Conservation (phyloP, 371 early-diverging fungal species). For the Smittium culicis region DNA sequence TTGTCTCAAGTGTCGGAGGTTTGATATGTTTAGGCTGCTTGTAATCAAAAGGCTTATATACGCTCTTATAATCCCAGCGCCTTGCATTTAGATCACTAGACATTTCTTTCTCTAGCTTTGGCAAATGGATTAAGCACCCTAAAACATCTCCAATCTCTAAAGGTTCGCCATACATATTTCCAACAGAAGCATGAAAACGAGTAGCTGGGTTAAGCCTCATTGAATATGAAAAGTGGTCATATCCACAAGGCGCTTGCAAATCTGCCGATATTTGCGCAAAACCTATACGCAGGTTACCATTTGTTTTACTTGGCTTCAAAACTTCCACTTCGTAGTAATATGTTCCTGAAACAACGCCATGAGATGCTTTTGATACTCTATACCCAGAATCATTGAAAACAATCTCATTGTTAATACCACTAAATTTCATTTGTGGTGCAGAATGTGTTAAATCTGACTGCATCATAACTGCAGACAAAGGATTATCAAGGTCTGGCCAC, state of each 20-base stretch:
- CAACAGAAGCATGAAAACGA: constrained; percentile 40
- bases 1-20: too few species aligned
- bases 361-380: constrained; percentile 54
- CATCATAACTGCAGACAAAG: constrained; percentile 31
- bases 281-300: constrained; percentile 41
- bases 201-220: constrained; percentile 41
- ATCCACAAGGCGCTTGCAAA: constrained; percentile 56
- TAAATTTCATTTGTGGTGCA: constrained; percentile 42
- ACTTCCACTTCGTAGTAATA: constrained; percentile 52
- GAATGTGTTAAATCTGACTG: constrained; percentile 42
- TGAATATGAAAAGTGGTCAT: constrained; percentile 50
- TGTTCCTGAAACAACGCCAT: constrained; percentile 49
- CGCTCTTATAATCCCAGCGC: constrained; percentile 27
- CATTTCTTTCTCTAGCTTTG: constrained; percentile 31
- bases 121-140: constrained; percentile 43
- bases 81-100: constrained; percentile 25
- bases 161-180: constrained; percentile 24
- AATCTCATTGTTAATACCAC: constrained; percentile 32
- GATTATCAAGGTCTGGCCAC: constrained; percentile 53
- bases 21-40: constrained; percentile 17
- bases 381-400: constrained; percentile 53
- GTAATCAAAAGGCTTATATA: constrained; percentile 29
- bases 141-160: constrained; percentile 41
- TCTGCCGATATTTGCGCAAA: constrained; percentile 62
- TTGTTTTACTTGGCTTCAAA: constrained; percentile 19